These are phyloP conservation scores for Didymellaceae sp. DNA, from an alignment of 2,329 filamentous ascomycete species.

Conservation along the genomic window DNA sequence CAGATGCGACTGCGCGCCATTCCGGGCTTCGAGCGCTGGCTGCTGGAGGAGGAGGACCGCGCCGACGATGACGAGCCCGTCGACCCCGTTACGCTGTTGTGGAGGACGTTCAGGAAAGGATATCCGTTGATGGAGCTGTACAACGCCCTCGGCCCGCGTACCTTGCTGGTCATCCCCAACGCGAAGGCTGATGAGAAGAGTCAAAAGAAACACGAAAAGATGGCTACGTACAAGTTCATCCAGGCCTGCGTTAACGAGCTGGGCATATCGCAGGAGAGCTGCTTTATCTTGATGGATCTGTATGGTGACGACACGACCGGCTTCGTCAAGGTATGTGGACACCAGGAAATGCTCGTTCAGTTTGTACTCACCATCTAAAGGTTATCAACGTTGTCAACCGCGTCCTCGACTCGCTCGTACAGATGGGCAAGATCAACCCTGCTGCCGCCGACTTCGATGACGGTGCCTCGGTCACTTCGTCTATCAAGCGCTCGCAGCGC, in stretches of 20 bases:
- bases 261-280: slow-evolving; percentile 78
- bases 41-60: slow-evolving; percentile 74
- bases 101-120: slow-evolving; percentile 84
- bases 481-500: slow-evolving; percentile 70
- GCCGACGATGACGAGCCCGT: slow-evolving; percentile 72
- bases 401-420: slow-evolving; percentile 84
- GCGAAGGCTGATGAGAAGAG: slow-evolving; percentile 63
- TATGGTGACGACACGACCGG: slow-evolving; percentile 95
- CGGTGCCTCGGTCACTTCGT: slow-evolving; percentile 52
- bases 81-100: slow-evolving; percentile 76
- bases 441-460: slow-evolving; percentile 55
- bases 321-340: slow-evolving; percentile 78
- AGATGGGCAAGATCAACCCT: slow-evolving; percentile 70
- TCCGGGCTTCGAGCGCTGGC: slow-evolving; percentile 78
- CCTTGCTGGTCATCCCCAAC: slow-evolving; percentile 72
- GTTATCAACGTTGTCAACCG: slow-evolving; percentile 91
- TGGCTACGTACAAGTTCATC: slow-evolving; percentile 90
- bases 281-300: slow-evolving; percentile 90
- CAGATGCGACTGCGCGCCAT: slow-evolving; percentile 83
- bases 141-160: slow-evolving; percentile 78
- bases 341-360: neutral
- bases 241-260: slow-evolving; percentile 86
- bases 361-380: slow-evolving; percentile 48
- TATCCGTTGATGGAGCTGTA: slow-evolving; percentile 87
- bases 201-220: slow-evolving; percentile 76